Evolutionary conservation across 2,329 filamentous ascomycete genomes (phyloP).

Genomic region (Byssochlamys sp.): DNA sequence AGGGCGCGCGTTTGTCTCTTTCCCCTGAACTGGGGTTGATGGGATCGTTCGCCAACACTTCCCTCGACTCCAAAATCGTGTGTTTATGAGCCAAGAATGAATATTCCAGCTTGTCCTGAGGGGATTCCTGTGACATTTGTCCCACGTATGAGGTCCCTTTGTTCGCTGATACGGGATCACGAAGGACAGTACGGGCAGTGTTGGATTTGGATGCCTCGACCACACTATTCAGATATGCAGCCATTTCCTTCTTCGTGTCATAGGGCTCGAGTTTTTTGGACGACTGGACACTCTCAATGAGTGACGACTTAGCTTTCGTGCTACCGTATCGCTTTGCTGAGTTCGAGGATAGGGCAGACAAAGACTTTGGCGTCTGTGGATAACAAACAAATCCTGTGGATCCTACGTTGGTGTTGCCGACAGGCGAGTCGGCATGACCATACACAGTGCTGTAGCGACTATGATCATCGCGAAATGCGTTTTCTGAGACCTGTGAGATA

Average conservation of each 20-base stretch:
- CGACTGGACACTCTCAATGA: background rate
- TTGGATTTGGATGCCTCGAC: conserved; percentile 2
- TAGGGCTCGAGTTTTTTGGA: conserved; percentile 1
- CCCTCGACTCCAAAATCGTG: background rate
- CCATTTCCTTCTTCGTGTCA: conserved; percentile 5
- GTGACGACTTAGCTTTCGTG: background rate
- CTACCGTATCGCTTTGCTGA: background rate
- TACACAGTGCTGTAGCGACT: background rate
- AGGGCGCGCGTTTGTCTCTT: background rate
- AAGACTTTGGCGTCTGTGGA: background rate
- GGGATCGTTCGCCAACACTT: background rate
- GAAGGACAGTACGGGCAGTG: background rate
- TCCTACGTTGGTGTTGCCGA: background rate
- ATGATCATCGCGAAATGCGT: background rate
- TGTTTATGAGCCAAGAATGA: background rate
- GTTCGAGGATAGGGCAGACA: background rate
- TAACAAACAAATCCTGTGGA: background rate
- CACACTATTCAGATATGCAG: conserved; percentile 2
- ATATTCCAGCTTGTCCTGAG: background rate
- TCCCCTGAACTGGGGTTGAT: background rate
- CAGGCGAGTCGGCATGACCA: background rate
- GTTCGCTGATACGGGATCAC: background rate
- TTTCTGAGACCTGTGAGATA: background rate
- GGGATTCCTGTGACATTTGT: background rate
- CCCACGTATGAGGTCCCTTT: background rate